phyloP scores from a whole-genome alignment of 116 monocot species.

The Iris pallida region DNA sequence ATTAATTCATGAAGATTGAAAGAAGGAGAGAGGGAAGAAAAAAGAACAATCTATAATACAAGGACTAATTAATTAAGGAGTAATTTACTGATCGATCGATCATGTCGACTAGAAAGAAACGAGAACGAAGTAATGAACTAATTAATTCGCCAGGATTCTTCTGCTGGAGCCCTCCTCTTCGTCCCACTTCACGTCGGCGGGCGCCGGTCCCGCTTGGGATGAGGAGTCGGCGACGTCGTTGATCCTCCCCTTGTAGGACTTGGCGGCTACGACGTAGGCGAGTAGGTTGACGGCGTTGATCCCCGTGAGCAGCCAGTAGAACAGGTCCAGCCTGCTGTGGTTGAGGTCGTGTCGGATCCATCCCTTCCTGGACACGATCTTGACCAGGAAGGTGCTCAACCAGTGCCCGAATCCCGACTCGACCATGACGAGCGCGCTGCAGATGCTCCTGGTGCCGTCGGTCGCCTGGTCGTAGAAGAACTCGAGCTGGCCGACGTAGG shows the following conservation, averaged over 20 bases:
- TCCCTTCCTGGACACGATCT: conserved; percentile 18
- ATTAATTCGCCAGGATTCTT: too few relatives aligned
- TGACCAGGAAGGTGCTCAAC: conserved; percentile 16
- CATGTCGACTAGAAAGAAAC: too few relatives aligned
- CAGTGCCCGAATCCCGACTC: conserved; percentile 30
- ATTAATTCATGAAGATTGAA: too few relatives aligned
- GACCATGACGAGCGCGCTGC: conserved; percentile 25
- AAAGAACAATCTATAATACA: too few relatives aligned
- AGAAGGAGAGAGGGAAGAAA: too few relatives aligned
- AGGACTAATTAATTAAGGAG: too few relatives aligned
- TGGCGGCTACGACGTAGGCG: background rate
- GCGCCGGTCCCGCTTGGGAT: too few relatives aligned
- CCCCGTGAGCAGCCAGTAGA: conserved; percentile 31
- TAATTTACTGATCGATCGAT: too few relatives aligned
- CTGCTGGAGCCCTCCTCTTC: background rate
- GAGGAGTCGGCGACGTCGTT: too few relatives aligned
- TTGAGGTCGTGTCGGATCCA: conserved; percentile 28
- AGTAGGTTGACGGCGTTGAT: conserved; percentile 19
- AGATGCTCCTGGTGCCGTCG: conserved; percentile 34
- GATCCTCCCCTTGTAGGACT: background rate
- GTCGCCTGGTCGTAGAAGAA: conserved; percentile 52
- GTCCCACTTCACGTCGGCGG: too few relatives aligned
- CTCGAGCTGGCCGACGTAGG: conserved; percentile 39
- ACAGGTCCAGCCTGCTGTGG: conserved; percentile 22
- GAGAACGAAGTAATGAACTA: too few relatives aligned